Percentiles rank a stretch among this genome's conserved stretches.
These are phyloP conservation scores for Xylaria sp. DNA, from an alignment of 2,329 filamentous ascomycete genomes.

Conservation along the genomic window DNA sequence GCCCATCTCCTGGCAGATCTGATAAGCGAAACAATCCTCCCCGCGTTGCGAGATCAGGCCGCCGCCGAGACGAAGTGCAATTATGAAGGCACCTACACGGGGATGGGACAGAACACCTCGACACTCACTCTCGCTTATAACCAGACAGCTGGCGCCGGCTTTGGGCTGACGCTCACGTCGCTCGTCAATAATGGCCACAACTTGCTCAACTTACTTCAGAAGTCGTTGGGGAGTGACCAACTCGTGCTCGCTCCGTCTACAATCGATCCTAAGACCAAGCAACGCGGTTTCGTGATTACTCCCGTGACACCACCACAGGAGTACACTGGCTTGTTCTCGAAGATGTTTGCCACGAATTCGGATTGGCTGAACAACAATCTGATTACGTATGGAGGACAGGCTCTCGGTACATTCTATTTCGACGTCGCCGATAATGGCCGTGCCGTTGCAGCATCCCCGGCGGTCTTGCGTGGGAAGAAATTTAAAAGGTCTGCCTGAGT, in stretches of 20 bases:
- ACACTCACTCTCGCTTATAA: constrained; percentile 38
- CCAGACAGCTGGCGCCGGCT: constrained; percentile 34
- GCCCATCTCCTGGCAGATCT: constrained; percentile 42
- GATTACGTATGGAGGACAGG: constrained; percentile 38
- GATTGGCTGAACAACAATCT: constrained; percentile 40
- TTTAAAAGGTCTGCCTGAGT: constrained; percentile 19
- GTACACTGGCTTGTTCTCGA: constrained; percentile 38
- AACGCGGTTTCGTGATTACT: constrained; percentile 37
- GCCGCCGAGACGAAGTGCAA: constrained; percentile 41
- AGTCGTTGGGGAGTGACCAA: neutral
- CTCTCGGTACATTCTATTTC: constrained; percentile 40
- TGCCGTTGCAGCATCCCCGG: constrained; percentile 35
- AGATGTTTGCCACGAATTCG: constrained; percentile 31
- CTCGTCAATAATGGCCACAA: constrained; percentile 33
- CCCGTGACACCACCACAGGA: constrained; percentile 12
- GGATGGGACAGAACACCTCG: constrained; percentile 28
- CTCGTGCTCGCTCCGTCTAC: constrained; percentile 36
- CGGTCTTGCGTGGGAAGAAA: constrained; percentile 27
- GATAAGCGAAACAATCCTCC: constrained; percentile 43
- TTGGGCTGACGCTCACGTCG: constrained; percentile 39
- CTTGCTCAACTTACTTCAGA: constrained; percentile 24
- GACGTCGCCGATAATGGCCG: constrained; percentile 37
- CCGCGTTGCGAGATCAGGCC: constrained; percentile 45
- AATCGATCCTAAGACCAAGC: constrained; percentile 16
- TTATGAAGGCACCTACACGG: constrained; percentile 45